A percentile compares a stretch with the other conserved stretches of the same genome.
phyloP scores from a whole-genome alignment of 768 basidiomycete genomes.

The Rubroboletus satanas region DNA sequence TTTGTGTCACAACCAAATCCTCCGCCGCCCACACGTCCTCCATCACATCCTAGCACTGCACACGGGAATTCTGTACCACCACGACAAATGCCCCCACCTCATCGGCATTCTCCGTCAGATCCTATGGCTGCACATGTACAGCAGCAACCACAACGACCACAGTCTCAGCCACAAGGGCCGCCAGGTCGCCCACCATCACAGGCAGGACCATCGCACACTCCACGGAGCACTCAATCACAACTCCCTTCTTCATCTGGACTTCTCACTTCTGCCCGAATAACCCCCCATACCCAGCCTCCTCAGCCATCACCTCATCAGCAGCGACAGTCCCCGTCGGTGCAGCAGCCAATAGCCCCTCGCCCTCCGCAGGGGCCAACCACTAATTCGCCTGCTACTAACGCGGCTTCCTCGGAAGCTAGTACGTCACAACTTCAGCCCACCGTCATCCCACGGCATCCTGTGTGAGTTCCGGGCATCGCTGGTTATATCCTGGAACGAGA shows the following conservation, averaged over 20 bases:
- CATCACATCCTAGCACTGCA: conserved; percentile 38
- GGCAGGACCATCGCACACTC: conserved; percentile 45
- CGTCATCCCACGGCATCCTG: conserved; percentile 27
- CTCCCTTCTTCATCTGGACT: conserved; percentile 31
- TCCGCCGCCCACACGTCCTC: conserved; percentile 40
- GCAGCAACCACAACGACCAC: conserved; percentile 48
- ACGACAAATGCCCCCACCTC: conserved; percentile 33
- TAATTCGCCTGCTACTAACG: conserved; percentile 23
- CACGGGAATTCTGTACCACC: conserved; percentile 31
- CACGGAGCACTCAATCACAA: conserved; percentile 37
- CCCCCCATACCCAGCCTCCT: conserved; percentile 33
- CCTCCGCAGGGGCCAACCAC: conserved; percentile 30
- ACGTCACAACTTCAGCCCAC: conserved; percentile 32
- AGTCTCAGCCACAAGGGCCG: conserved; percentile 54
- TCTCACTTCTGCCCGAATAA: conserved; percentile 30
- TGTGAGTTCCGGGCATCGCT: conserved; percentile 24
- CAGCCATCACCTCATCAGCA: conserved; percentile 33
- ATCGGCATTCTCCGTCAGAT: conserved; percentile 49
- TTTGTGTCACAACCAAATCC: conserved; percentile 39
- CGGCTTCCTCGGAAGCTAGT: conserved; percentile 27
- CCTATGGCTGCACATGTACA: conserved; percentile 38
- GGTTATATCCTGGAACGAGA: neutral
- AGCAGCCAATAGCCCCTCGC: conserved; percentile 36
- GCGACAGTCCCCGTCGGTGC: conserved; percentile 33
- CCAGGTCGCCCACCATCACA: conserved; percentile 51